These are phyloP conservation scores for Rhizoclosmatium sp. DNA, from an alignment of 192 early-diverging fungal species.

Conservation along the genomic window DNA sequence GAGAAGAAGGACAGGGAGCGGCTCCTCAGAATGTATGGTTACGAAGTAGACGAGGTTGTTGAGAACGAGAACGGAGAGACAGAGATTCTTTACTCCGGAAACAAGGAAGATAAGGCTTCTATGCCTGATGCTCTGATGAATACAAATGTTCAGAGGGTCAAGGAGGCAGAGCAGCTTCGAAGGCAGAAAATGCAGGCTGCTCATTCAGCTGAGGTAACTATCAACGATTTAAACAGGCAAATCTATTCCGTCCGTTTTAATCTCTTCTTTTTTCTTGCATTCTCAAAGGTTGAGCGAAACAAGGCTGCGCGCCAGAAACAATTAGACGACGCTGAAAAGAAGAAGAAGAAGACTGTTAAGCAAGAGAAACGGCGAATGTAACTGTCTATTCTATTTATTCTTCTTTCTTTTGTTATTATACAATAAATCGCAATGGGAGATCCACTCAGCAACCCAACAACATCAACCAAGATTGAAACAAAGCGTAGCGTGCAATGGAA, in stretches of 20 bases:
- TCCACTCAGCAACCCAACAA: too few relatives aligned
- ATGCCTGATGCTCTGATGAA: conserved; percentile 47
- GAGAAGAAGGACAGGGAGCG: conserved; percentile 38
- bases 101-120: background rate
- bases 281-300: conserved; percentile 30
- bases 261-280: background rate
- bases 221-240: conserved; percentile 24
- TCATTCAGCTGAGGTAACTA: conserved; percentile 31
- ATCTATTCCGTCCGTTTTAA: conserved; percentile 9
- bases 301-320: conserved; percentile 53
- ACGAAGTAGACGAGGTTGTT: conserved; percentile 66
- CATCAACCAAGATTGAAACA: too few relatives aligned
- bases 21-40: conserved; percentile 63
- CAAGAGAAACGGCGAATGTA: conserved; percentile 58
- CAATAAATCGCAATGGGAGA: too few relatives aligned
- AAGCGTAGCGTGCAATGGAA: conserved; percentile 56
- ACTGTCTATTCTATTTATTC: background rate
- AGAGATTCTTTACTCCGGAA: conserved; percentile 68
- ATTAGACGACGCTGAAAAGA: conserved; percentile 52
- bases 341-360: conserved; percentile 52
- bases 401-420: too few relatives aligned
- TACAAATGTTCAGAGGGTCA: conserved; percentile 64
- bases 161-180: conserved; percentile 60
- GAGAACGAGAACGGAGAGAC: conserved; percentile 68
- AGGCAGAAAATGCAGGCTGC: conserved; percentile 23